phyloP scores from a whole-genome alignment of 2,329 filamentous ascomycete genomes.

The Ophiostoma ips region DNA sequence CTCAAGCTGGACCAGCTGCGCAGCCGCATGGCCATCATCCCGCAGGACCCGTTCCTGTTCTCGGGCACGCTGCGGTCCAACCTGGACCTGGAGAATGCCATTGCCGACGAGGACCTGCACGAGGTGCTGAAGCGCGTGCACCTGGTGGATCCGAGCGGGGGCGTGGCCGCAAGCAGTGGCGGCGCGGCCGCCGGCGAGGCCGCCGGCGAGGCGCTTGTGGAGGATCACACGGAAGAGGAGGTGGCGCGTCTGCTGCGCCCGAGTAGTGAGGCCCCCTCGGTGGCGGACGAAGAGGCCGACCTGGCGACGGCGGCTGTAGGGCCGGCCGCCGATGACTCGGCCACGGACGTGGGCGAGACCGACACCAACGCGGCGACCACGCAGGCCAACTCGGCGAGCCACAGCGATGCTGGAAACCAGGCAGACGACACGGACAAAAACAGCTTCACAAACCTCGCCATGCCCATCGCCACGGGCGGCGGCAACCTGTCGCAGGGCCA shows the following conservation, averaged over 20 bases:
- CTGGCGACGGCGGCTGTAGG: conserved; percentile 5
- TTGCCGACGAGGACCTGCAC: conserved; percentile 48
- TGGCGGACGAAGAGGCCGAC: conserved; percentile 10
- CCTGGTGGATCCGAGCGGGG: conserved; percentile 33
- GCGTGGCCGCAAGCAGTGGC: background rate
- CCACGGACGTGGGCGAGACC: conserved; percentile 10
- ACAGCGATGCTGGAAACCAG: conserved; percentile 1
- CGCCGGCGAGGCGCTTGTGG: background rate
- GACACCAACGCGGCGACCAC: conserved; percentile 6
- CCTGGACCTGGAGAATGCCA: conserved; percentile 47
- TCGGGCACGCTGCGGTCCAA: conserved; percentile 50
- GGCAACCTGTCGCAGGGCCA: conserved; percentile 31
- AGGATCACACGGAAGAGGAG: conserved; percentile 8
- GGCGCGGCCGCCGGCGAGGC: background rate
- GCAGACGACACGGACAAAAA: conserved; percentile 8
- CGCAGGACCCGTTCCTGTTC: conserved; percentile 54
- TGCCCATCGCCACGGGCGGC: conserved; percentile 20
- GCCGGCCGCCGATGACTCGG: conserved; percentile 1
- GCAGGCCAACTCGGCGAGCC: conserved; percentile 1
- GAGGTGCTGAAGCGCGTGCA: conserved; percentile 45
- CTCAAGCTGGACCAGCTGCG: conserved; percentile 48
- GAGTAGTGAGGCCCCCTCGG: conserved; percentile 5
- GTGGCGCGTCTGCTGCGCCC: conserved; percentile 7
- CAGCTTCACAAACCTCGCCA: conserved; percentile 21
- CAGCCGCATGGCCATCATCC: conserved; percentile 49